Evolutionary conservation across 352 stramenopile species (phyloP).

Genomic region (Elongisporangium anandrum): DNA sequence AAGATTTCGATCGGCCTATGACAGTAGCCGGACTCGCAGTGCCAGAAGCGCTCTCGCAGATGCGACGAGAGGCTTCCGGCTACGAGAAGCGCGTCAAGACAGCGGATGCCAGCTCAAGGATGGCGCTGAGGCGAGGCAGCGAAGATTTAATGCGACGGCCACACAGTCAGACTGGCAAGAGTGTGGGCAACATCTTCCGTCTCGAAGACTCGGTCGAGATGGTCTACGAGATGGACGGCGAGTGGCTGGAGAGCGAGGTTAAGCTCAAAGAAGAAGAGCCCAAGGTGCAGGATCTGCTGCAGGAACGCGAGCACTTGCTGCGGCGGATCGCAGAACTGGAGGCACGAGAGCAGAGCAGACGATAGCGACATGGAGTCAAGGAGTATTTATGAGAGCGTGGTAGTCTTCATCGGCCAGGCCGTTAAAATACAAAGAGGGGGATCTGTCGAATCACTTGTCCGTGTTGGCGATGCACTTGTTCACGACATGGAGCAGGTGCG

Average conservation of each 20-base stretch:
- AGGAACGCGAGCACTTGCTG: constrained; percentile 29
- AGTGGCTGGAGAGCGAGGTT: neutral
- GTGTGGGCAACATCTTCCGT: constrained; percentile 11
- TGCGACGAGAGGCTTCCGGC: constrained; percentile 33
- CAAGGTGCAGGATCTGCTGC: constrained; percentile 22
- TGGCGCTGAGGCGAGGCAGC: neutral
- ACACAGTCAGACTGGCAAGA: neutral
- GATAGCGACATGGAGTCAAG: constrained; percentile 15
- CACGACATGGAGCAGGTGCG: constrained; percentile 93
- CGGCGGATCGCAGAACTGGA: constrained; percentile 38
- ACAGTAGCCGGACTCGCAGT: constrained; percentile 51
- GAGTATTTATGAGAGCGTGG: constrained; percentile 20
- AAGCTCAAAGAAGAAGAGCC: neutral
- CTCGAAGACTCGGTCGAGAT: constrained; percentile 34
- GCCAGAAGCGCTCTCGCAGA: constrained; percentile 38
- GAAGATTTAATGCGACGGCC: constrained; percentile 1
- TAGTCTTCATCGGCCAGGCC: too few relatives aligned
- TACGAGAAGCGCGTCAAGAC: constrained; percentile 45
- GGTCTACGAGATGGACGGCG: constrained; percentile 17
- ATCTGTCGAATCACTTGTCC: constrained; percentile 52
- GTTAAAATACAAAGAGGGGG: constrained; percentile 1
- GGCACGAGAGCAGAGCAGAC: constrained; percentile 1
- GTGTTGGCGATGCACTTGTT: constrained; percentile 95
- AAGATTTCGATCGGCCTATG: constrained; percentile 20
- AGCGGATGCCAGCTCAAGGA: constrained; percentile 11